Base-by-base conservation (phyloP, 139 green algal genomes). In the Picochlorum sp. region DNA sequence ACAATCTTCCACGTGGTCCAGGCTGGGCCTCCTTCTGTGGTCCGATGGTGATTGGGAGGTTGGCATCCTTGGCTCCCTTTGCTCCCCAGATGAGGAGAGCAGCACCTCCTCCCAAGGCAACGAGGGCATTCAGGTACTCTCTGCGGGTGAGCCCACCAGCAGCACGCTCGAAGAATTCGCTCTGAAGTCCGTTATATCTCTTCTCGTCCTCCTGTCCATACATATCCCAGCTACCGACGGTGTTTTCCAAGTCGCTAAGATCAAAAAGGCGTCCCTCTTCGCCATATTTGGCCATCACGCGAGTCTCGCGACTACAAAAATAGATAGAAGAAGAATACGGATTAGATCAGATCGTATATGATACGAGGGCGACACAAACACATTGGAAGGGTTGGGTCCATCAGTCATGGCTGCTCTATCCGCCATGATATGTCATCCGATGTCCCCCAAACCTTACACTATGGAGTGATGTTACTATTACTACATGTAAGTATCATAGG, bases 101-200 rank as follows among this genome's bases (percentile, higher is more conserved):
- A 18, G 14, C 45, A 23, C 37, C 41, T 70, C 20, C 45, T 88
- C 85, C 59, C n/a, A 90, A 34, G 6, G 84, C 77, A n/a, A 95
- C 54, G 51, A 97, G 88, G 65, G 64, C 81, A 34, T 86, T 73
- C 38, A 98, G 64, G 38, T 91, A 78, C 72, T 97, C 90, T 20
- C 93, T 75, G 57, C 91, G 83, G 49, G 69, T 81, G 24, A 98
- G 69, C 13, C 85, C 73, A 31, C 79, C 81, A 20, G 84, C 81
- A 18, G 95, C 92, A 31, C 73, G 74, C 74, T 92, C 80, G 75
- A 98, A 98, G 84, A 98, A 98, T 73, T 93, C 88, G 20, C 61
- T 49, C 77, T 92, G 85, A 45, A 85, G 62, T 64, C 51, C 71
- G 44, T 82, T 81, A 82, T 96, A 96, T 38, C 90, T 78, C 77